phyloP scores from a whole-genome alignment of 805 yeast species.

The Cyberlindnera saturnus region DNA sequence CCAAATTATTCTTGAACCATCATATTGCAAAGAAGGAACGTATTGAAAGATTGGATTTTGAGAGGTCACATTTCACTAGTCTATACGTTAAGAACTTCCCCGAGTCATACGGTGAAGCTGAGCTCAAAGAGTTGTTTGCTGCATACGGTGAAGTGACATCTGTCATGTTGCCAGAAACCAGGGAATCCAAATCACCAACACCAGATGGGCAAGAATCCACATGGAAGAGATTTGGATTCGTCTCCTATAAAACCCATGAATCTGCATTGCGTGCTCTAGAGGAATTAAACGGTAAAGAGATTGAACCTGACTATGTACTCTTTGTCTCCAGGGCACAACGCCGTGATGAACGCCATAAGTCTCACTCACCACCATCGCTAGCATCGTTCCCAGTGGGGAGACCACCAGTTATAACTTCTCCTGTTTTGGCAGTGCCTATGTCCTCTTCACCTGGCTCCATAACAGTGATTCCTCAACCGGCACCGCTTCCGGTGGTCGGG shows the following conservation, averaged over 20 bases:
- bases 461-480: not conserved
- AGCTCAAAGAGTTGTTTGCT: slow-evolving; percentile 37
- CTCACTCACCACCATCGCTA: slow-evolving; percentile 7
- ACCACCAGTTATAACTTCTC: not conserved
- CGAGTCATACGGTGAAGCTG: slow-evolving; percentile 28
- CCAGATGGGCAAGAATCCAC: not conserved
- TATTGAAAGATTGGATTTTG: slow-evolving; percentile 36
- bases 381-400: not conserved
- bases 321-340: slow-evolving; percentile 42
- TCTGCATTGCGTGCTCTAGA: slow-evolving; percentile 42
- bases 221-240: slow-evolving; percentile 37
- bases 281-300: slow-evolving; percentile 38
- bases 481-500: not conserved
- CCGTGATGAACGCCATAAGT: slow-evolving; percentile 26
- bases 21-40: slow-evolving; percentile 60
- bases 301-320: slow-evolving; percentile 25
- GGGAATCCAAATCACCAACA: slow-evolving; percentile 9
- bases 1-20: slow-evolving; percentile 42
- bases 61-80: slow-evolving; percentile 41
- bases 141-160: slow-evolving; percentile 45
- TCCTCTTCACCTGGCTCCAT: not conserved
- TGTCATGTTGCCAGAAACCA: slow-evolving; percentile 44
- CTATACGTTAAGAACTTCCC: slow-evolving; percentile 48
- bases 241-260: slow-evolving; percentile 41
- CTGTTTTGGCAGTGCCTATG: not conserved